Evolutionary conservation across 164 flowering plant genomes (phyloP).

Genomic region (Cinnamomum micranthum): DNA sequence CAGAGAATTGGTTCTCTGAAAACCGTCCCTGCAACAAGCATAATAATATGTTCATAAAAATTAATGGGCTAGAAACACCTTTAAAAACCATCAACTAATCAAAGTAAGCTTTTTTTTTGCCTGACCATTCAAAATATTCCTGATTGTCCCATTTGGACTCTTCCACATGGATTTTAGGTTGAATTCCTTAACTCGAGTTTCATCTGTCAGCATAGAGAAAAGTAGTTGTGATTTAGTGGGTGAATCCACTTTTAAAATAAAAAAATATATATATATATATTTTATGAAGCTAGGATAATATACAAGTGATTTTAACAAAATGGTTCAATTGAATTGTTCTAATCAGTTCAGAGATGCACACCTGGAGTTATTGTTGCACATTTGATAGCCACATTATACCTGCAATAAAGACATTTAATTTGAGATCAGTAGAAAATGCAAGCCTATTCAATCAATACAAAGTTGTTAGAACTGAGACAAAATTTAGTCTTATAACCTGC

Average conservation of each 20-base stretch:
- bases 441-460: too few relatives aligned
- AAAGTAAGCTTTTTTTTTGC: not conserved
- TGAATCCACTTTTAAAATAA: not conserved
- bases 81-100: not conserved
- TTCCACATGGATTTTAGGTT: conserved; percentile 85
- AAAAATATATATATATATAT: too few relatives aligned
- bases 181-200: conserved; percentile 82
- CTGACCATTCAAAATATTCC: conserved; percentile 92
- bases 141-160: conserved; percentile 98
- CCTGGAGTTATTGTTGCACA: conserved; percentile 93
- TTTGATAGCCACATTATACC: conserved; percentile 85
- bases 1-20: conserved; percentile 97
- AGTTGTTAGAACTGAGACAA: too few relatives aligned
- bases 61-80: not conserved
- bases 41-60: not conserved
- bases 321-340: too few relatives aligned
- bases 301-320: too few relatives aligned
- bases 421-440: too few relatives aligned
- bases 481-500: too few relatives aligned
- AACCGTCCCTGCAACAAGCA: conserved; percentile 72
- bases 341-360: conserved; percentile 10
- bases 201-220: conserved; percentile 52
- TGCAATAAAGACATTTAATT: conserved; percentile 5
- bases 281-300: too few relatives aligned
- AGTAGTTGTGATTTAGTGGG: not conserved